Evolutionary conservation across 2,329 filamentous ascomycete genomes (phyloP).

Genomic region (Paraphaeosphaeria sporulosa): DNA sequence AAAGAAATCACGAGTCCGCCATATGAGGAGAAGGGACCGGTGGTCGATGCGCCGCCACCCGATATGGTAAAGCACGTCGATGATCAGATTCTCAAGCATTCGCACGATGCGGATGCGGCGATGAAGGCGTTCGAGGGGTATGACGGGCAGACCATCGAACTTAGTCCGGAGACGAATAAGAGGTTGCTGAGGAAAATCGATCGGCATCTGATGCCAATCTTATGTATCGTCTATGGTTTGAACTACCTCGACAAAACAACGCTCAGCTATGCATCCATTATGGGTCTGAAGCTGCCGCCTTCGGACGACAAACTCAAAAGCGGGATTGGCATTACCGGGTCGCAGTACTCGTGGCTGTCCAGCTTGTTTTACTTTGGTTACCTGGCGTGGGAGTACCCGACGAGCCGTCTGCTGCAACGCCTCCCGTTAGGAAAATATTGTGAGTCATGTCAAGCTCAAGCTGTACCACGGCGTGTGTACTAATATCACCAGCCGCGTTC

Average conservation of each 20-base stretch:
- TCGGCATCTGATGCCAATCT: constrained; percentile 66
- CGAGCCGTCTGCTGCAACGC: constrained; percentile 68
- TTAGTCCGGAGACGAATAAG: constrained; percentile 65
- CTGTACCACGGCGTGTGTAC: constrained; percentile 3
- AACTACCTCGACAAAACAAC: constrained; percentile 69
- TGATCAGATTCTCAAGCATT: constrained; percentile 53
- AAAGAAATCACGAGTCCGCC: neutral
- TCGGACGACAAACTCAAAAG: constrained; percentile 39
- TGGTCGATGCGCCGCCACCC: constrained; percentile 16
- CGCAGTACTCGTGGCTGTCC: constrained; percentile 61
- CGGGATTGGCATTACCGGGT: constrained; percentile 56
- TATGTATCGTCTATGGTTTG: constrained; percentile 65
- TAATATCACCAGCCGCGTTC: constrained; percentile 53
- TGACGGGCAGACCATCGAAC: constrained; percentile 59
- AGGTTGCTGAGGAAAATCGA: constrained; percentile 69
- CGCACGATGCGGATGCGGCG: constrained; percentile 67
- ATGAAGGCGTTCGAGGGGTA: constrained; percentile 63
- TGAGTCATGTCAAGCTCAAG: constrained; percentile 9
- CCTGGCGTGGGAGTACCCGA: constrained; percentile 71
- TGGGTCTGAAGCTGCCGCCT: constrained; percentile 54
- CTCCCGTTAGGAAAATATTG: constrained; percentile 72
- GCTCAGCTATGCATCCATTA: constrained; percentile 60
- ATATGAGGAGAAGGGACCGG: constrained; percentile 28
- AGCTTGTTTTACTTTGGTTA: constrained; percentile 64
- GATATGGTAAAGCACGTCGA: constrained; percentile 27